Evolutionary conservation across 176 grass and related monocot species (phyloP).

Genomic region (Oryza punctata): DNA sequence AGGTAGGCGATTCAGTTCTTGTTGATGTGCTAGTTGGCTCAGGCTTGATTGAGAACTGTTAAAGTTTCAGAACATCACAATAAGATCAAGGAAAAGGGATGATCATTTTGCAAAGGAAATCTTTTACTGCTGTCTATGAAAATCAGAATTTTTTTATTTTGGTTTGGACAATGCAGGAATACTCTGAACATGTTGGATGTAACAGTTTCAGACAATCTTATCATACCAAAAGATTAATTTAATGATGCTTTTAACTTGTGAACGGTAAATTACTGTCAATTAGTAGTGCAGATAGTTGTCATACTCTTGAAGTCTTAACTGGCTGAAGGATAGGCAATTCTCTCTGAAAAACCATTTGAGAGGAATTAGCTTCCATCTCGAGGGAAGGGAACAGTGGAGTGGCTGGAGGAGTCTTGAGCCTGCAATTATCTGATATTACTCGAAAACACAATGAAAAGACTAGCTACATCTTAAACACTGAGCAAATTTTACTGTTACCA

Average conservation of each 20-base stretch:
- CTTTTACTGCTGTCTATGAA: neutral
- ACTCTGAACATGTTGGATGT: slow-evolving; percentile 8
- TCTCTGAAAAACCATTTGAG: slow-evolving; percentile 53
- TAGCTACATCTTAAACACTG: neutral
- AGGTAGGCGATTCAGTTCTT: slow-evolving; percentile 36
- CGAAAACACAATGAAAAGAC: neutral
- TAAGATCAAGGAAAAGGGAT: neutral
- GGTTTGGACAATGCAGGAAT: neutral
- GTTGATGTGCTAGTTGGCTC: slow-evolving; percentile 18
- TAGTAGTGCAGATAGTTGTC: neutral
- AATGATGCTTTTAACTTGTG: slow-evolving; percentile 3
- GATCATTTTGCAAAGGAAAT: neutral
- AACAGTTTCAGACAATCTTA: neutral
- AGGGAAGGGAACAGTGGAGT: slow-evolving; percentile 73
- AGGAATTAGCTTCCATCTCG: slow-evolving; percentile 63
- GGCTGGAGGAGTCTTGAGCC: slow-evolving; percentile 72
- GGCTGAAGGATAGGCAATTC: slow-evolving; percentile 60
- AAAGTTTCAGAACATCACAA: slow-evolving; percentile 13
- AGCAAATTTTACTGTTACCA: slow-evolving; percentile 35
- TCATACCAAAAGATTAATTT: neutral
- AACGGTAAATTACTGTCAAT: neutral
- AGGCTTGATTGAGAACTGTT: slow-evolving; percentile 39
- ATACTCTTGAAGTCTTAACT: slow-evolving; percentile 66
- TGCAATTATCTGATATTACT: slow-evolving; percentile 28
- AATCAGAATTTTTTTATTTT: neutral